phyloP scores from a whole-genome alignment of 2,329 filamentous ascomycete species.

The Didymella pomorum region DNA sequence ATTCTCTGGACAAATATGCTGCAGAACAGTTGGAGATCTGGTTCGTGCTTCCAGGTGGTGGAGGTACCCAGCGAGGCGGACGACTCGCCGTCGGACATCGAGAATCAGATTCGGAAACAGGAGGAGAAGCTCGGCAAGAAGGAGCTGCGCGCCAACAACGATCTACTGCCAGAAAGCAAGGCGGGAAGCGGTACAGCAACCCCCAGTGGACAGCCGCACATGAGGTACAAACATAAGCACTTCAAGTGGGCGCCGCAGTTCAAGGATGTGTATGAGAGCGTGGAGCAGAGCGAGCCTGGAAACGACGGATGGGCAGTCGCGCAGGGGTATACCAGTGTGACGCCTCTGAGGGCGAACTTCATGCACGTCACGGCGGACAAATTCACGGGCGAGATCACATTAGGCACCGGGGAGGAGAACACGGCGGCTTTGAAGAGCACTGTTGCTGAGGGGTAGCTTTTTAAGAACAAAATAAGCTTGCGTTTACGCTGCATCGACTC shows the following conservation, averaged over 20 bases:
- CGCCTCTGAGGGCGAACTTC: slow-evolving; percentile 91
- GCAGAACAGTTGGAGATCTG: slow-evolving; percentile 88
- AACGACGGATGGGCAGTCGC: slow-evolving; percentile 95
- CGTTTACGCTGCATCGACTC: too few relatives aligned
- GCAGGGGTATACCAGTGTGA: slow-evolving; percentile 88
- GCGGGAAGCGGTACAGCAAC: slow-evolving; percentile 44
- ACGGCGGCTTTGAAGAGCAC: slow-evolving; percentile 2
- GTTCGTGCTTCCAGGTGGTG: slow-evolving; percentile 85
- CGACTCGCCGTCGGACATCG: slow-evolving; percentile 69
- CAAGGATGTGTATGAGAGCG: slow-evolving; percentile 84
- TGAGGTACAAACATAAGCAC: slow-evolving; percentile 76
- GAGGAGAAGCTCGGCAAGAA: slow-evolving; percentile 59
- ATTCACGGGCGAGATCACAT: slow-evolving; percentile 44
- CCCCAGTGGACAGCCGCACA: slow-evolving; percentile 41
- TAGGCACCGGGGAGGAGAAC: slow-evolving; percentile 17
- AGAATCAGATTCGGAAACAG: slow-evolving; percentile 75
- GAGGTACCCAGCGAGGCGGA: slow-evolving; percentile 69
- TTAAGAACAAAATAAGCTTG: too few relatives aligned
- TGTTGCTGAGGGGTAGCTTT: neutral
- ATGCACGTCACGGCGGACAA: slow-evolving; percentile 64
- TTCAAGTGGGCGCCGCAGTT: slow-evolving; percentile 96
- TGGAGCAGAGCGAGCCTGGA: slow-evolving; percentile 78
- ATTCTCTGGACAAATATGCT: slow-evolving; percentile 86
- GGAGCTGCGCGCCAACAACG: slow-evolving; percentile 42
- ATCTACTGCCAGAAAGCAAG: slow-evolving; percentile 26